phyloP scores from a whole-genome alignment of 2,329 filamentous ascomycete genomes.

The Penicillium capsulatum region DNA sequence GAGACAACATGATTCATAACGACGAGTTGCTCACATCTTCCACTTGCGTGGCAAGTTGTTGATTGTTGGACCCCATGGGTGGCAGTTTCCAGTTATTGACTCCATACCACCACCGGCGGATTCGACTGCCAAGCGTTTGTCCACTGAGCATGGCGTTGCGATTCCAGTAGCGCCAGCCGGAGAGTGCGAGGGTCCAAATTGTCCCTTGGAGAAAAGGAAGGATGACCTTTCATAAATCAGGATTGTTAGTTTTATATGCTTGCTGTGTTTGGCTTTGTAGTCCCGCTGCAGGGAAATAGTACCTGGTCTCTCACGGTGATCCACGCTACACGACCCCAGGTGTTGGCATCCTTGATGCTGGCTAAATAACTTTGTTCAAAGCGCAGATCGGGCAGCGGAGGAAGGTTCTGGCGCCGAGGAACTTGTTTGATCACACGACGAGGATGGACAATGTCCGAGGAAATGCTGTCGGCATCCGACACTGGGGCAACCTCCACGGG shows the following conservation, averaged over 20 bases:
- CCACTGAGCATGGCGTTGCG: slow-evolving; percentile 71
- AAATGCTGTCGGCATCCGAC: slow-evolving; percentile 43
- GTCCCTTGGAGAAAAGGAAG: slow-evolving; percentile 85
- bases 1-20: neutral
- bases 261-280: neutral
- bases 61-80: slow-evolving; percentile 26
- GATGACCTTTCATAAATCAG: slow-evolving; percentile 58
- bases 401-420: slow-evolving; percentile 52
- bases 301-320: slow-evolving; percentile 91
- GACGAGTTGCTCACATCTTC: slow-evolving; percentile 41
- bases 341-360: slow-evolving; percentile 75
- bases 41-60: slow-evolving; percentile 37
- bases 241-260: neutral
- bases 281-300: slow-evolving; percentile 15
- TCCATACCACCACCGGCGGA: slow-evolving; percentile 90
- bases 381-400: slow-evolving; percentile 72
- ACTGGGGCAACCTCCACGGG: slow-evolving; percentile 54
- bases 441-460: slow-evolving; percentile 46
- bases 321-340: slow-evolving; percentile 72
- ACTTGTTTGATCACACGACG: slow-evolving; percentile 34
- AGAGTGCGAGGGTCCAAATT: slow-evolving; percentile 78
- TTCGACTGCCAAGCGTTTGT: slow-evolving; percentile 66
- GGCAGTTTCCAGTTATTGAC: slow-evolving; percentile 87
- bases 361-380: slow-evolving; percentile 98
- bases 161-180: slow-evolving; percentile 91